Conservation (phyloP, 768 basidiomycete genomes). For the Panaeolus cyanescens region DNA sequence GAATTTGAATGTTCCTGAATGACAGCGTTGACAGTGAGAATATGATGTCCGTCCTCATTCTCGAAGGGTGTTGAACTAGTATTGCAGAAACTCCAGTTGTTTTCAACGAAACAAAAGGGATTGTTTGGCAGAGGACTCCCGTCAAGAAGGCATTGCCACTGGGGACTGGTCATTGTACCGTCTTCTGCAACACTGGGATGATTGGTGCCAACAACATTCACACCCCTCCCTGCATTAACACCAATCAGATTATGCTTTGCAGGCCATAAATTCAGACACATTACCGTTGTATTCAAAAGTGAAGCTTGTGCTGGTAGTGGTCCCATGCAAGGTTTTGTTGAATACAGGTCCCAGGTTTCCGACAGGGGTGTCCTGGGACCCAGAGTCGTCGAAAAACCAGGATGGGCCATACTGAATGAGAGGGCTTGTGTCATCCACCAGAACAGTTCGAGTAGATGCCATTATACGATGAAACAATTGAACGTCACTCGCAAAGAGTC, state of each 20-base stretch:
- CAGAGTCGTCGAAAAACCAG: slow-evolving; percentile 17
- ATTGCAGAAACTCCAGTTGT: slow-evolving; percentile 11
- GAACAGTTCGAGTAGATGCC: slow-evolving; percentile 8
- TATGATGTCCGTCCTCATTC: slow-evolving; percentile 13
- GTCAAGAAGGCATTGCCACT: slow-evolving; percentile 14
- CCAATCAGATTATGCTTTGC: neutral
- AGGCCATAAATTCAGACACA: neutral
- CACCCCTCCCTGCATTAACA: neutral
- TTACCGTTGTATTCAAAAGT: slow-evolving; percentile 17
- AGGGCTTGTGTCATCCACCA: slow-evolving; percentile 21
- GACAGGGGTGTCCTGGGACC: slow-evolving; percentile 10
- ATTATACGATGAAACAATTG: no score
- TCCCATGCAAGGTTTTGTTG: slow-evolving; percentile 19
- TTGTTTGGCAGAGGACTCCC: neutral
- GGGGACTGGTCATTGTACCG: slow-evolving; percentile 10
- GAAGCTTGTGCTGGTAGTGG: slow-evolving; percentile 12
- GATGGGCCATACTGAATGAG: slow-evolving; percentile 15
- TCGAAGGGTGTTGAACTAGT: neutral
- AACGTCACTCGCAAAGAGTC: neutral
- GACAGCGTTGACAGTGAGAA: slow-evolving; percentile 9
- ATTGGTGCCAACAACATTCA: slow-evolving; percentile 3
- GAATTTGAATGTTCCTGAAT: slow-evolving; percentile 16
- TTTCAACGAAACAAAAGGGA: slow-evolving; percentile 3
- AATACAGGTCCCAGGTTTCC: slow-evolving; percentile 20
- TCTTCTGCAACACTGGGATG: slow-evolving; percentile 2